Percentiles rank a stretch among this genome's conserved stretches.
Conservation (phyloP, 1,139 yeast species). For the Yamadazyma jaroonii region DNA sequence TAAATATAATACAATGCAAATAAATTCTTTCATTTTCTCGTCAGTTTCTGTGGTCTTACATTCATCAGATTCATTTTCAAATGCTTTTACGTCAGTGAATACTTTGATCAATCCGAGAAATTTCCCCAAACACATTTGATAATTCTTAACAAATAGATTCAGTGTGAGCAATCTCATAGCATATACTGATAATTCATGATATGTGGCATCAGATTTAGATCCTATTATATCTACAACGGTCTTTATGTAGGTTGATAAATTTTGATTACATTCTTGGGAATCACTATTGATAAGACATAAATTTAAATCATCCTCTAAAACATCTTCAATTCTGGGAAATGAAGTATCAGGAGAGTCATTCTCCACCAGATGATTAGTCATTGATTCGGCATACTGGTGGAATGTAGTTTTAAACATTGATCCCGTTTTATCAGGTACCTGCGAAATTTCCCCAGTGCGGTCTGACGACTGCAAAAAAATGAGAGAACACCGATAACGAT, state of each 20-base stretch:
- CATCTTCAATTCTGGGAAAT: slow-evolving; percentile 6
- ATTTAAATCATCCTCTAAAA: slow-evolving; percentile 18
- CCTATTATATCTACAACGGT: slow-evolving; percentile 29
- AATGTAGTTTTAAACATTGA: neutral
- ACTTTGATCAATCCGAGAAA: slow-evolving; percentile 33
- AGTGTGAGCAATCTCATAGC: slow-evolving; percentile 37
- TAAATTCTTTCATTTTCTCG: slow-evolving; percentile 27
- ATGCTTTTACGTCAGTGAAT: slow-evolving; percentile 23
- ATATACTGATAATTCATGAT: slow-evolving; percentile 32
- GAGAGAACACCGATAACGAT: neutral
- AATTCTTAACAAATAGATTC: slow-evolving; percentile 41
- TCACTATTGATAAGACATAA: slow-evolving; percentile 37
- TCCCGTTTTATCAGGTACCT: no score
- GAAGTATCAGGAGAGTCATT: slow-evolving; percentile 1
- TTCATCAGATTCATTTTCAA: slow-evolving; percentile 8
- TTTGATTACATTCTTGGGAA: slow-evolving; percentile 39
- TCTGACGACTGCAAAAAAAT: neutral
- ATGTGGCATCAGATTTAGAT: slow-evolving; percentile 16
- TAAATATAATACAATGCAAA: slow-evolving; percentile 34
- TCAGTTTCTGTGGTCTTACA: slow-evolving; percentile 8
- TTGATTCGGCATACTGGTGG: neutral
- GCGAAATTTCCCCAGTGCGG: neutral
- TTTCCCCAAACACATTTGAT: slow-evolving; percentile 38
- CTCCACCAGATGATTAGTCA: neutral
- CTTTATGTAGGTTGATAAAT: slow-evolving; percentile 35